Conservation (phyloP, 441 rosid genomes). For the Populus trichocarpa region DNA sequence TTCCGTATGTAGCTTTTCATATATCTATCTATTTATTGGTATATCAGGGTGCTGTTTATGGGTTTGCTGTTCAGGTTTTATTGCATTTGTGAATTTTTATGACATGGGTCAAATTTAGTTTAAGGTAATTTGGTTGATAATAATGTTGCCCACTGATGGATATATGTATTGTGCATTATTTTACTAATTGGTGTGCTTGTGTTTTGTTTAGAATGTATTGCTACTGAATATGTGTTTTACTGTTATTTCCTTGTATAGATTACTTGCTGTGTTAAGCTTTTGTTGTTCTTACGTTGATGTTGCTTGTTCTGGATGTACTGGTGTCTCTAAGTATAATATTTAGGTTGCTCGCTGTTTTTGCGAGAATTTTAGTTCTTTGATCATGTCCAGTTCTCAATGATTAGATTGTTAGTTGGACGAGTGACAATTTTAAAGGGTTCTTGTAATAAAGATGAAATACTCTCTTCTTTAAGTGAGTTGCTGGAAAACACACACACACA, state of each 20-base stretch:
- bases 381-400: not conserved
- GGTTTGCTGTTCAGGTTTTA: constrained; percentile 12
- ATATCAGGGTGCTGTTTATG: not conserved
- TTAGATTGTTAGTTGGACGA: not conserved
- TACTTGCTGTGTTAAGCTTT: constrained; percentile 3
- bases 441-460: not conserved
- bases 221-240: not conserved
- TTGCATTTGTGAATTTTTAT: constrained; percentile 15
- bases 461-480: not conserved
- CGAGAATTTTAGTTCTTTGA: constrained; percentile 7
- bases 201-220: not conserved
- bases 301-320: not conserved
- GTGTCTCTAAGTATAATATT: not conserved
- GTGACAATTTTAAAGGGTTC: not conserved
- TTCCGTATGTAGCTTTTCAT: no score
- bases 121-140: constrained; percentile 20
- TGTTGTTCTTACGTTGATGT: constrained; percentile 8
- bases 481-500: not conserved
- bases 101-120: constrained; percentile 26
- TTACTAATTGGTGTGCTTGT: not conserved
- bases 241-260: constrained; percentile 11
- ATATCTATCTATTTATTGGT: not conserved
- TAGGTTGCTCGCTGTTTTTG: constrained; percentile 12
- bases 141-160: constrained; percentile 2
- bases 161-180: constrained; percentile 10